Evolutionary conservation across 163 green algal species (phyloP), one percentile per base, ranked within the genome.

Genomic region (Picocystis sp.): DNA sequence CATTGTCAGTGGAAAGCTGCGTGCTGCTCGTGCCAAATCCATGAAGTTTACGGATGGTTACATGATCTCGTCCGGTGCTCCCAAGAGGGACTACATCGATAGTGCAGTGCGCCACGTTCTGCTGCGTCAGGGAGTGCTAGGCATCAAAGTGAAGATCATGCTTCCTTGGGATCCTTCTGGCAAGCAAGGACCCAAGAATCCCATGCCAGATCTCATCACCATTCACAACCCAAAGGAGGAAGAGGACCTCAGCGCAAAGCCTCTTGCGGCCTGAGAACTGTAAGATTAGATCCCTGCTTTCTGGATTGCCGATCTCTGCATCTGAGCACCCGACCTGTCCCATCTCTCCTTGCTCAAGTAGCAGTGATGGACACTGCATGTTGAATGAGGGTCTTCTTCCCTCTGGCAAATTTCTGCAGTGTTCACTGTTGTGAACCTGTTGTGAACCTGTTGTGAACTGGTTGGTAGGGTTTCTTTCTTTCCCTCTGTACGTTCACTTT

Each of bases 1-100:
- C 34, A 93, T 98, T 66, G 91, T 99, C 22, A 86, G 72, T 35
- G 91, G 91, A 71, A 99, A 99, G 81, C 75, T 98, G 25, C 78
- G 91, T 17, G 91, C 89, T 9, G 76, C 88, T 71, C 82, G 91
- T 76, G 91, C 90, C 67, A 99, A 99, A 83, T 66, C 69, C 61
- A 99, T 99, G 91, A 99, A 99, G 80, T 99, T 99, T 85, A 95
- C 94, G 79, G 91, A 99, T 62, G 91, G 91, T 43, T 99, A 95
- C 81, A 97, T 97, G 91, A 84, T 94, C 45, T 92, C 81, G 29
- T 85, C 78, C 25, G 91, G 91, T 53, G 17, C 50, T 23, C 24
- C 29, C 19, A 19, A 76, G 13, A 58, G 56, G 1, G 74, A 93
- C 17, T 99, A 96, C 81, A 91, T 99, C 55, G 91, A 97, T 62